Conservation (phyloP, 352 stramenopile species). For the Phytophthora pisi region DNA sequence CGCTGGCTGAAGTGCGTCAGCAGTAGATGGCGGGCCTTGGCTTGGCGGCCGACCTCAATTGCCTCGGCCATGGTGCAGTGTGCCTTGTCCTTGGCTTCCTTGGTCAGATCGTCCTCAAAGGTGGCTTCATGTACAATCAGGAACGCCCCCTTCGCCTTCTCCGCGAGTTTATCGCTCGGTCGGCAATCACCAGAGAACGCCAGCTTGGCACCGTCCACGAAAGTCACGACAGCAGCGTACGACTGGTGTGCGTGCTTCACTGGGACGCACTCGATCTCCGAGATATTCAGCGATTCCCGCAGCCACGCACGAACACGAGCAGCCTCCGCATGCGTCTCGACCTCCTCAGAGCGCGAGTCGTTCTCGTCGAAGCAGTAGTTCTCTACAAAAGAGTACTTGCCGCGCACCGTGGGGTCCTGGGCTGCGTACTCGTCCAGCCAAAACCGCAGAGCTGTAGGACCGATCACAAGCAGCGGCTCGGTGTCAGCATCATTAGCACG, state of each 20-base stretch:
- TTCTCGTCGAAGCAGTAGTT: conserved; percentile 85
- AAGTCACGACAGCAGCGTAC: conserved; percentile 90
- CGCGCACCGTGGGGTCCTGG: conserved; percentile 76
- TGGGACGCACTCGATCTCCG: conserved; percentile 63
- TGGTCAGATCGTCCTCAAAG: conserved; percentile 94
- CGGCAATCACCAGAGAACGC: conserved; percentile 96
- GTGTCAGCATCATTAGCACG: conserved; percentile 43
- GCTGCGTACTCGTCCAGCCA: conserved; percentile 94
- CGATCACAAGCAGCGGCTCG: conserved; percentile 91
- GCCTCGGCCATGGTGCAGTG: conserved; percentile 96
- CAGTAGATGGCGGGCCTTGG: conserved; percentile 87
- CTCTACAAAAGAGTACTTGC: conserved; percentile 90
- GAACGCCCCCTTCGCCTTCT: conserved; percentile 66
- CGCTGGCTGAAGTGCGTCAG: conserved; percentile 97
- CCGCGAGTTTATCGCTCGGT: conserved; percentile 74
- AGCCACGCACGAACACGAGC: conserved; percentile 52
- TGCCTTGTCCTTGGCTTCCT: conserved; percentile 93
- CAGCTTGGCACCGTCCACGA: conserved; percentile 76
- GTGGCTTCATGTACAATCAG: conserved; percentile 98
- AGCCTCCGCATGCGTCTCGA: conserved; percentile 34
- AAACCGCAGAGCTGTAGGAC: conserved; percentile 81
- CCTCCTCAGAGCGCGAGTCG: conserved; percentile 32
- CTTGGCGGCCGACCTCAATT: conserved; percentile 73
- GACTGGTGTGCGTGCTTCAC: conserved; percentile 92
- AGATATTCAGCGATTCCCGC: conserved; percentile 46